A percentile compares a stretch with the other conserved stretches of the same genome.
Conservation (phyloP, 164 flowering plant genomes). For the Saururus chinensis region DNA sequence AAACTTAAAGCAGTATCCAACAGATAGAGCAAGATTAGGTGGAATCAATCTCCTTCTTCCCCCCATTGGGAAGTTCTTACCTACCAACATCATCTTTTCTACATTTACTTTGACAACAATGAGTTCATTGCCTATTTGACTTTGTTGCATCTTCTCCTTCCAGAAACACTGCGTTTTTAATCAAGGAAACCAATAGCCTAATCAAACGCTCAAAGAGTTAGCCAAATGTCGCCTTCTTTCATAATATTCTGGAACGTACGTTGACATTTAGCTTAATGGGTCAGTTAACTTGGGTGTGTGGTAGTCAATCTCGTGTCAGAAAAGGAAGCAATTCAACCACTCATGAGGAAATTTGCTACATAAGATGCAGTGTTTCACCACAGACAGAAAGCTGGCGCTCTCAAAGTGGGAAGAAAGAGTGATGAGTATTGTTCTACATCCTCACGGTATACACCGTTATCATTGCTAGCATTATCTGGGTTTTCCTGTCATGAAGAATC, state of each 20-base stretch:
- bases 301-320: conserved; percentile 9
- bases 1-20: conserved; percentile 5
- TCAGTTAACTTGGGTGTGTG: conserved; percentile 1
- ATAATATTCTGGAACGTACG: background rate
- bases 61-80: conserved; percentile 4
- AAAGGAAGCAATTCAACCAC: conserved; percentile 8
- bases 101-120: conserved; percentile 4
- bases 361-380: background rate
- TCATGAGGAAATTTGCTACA: conserved; percentile 1
- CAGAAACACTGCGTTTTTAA: background rate
- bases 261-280: conserved; percentile 2
- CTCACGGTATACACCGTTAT: background rate
- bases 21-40: conserved; percentile 6
- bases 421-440: background rate
- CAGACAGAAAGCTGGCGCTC: background rate
- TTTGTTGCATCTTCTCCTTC: conserved; percentile 4
- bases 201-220: background rate
- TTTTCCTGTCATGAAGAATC: conserved; percentile 6
- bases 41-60: background rate
- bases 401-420: background rate
- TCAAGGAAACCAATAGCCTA: background rate
- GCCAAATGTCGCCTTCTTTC: background rate
- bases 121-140: conserved; percentile 3
- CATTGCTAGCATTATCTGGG: background rate
- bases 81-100: conserved; percentile 10